These are phyloP conservation scores for Leucoagaricus sp. DNA, from an alignment of 1,284 basidiomycete species.

Conservation along the genomic window DNA sequence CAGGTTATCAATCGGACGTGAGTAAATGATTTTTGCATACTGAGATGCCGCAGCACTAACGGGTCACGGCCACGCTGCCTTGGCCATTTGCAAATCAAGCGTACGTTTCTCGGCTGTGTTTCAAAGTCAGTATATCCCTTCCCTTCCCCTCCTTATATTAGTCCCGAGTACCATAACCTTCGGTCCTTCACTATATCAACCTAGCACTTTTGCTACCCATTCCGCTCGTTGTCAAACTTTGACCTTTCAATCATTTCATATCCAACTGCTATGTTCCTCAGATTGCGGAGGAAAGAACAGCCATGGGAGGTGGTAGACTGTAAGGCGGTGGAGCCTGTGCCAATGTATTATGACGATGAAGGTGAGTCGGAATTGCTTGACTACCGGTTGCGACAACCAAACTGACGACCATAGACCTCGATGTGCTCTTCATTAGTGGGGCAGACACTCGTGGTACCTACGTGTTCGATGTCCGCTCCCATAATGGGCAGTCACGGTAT, in stretches of 20 bases:
- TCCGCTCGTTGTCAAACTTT: slow-evolving; percentile 1
- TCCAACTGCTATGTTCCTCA: slow-evolving; percentile 26
- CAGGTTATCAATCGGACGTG: neutral
- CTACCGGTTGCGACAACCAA: neutral
- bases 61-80: slow-evolving; percentile 7
- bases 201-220: slow-evolving; percentile 9
- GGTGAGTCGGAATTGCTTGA: slow-evolving; percentile 36
- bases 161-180: neutral
- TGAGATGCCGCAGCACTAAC: slow-evolving; percentile 6
- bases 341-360: slow-evolving; percentile 64
- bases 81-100: neutral
- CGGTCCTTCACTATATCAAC: neutral
- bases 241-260: neutral
- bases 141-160: slow-evolving; percentile 4
- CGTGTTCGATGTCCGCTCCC: slow-evolving; percentile 55
- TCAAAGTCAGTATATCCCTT: neutral
- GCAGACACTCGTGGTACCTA: slow-evolving; percentile 59
- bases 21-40: neutral
- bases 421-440: slow-evolving; percentile 54
- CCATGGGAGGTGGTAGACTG: slow-evolving; percentile 79
- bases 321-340: slow-evolving; percentile 61
- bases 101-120: neutral
- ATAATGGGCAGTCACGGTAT: slow-evolving; percentile 39
- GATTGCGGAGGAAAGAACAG: slow-evolving; percentile 51
- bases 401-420: slow-evolving; percentile 47